Base-by-base conservation (phyloP, 1,139 yeast species). In the Hansenula lynferdii region DNA sequence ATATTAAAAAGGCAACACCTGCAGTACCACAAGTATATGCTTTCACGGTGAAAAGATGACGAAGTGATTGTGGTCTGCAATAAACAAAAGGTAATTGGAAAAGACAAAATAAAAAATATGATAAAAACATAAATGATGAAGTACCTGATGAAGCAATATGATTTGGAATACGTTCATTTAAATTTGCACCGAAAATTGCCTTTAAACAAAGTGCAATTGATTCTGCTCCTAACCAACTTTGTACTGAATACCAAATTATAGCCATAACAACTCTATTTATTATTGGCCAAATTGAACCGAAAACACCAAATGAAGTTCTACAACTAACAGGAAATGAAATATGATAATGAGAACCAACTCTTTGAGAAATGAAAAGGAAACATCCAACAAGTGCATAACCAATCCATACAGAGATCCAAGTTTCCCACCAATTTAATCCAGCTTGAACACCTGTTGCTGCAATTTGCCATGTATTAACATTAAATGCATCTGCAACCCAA, bases 401-500 rank as follows among this genome's bases (percentile, higher is more conserved):
- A 20, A 80, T 49, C 94, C 95, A 85, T 19, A 86, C 90, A 0
- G 92, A 75, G 24, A 85, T 58, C 95, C 95, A 86, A 14, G 85
- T 80, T 58, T 80, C 89, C 94, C 95, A 86, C 95, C 95, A 85
- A 15, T 80, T 76, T 62, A 86, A 65, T 8, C 92, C 92, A 30
- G 75, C 72, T 39, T 67, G 68, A 43, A 82, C 81, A 48, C 95
- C 94, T 1, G 94, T 82, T 5, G 92, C 80, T 7, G 95, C 95
- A 53, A 87, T 85, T 64, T 85, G 90, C 90, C 94, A 86, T 10
- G 96, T 85, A 56, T 84, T 85, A 52, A 87, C 80, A 59, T 86
- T 86, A 64, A 87, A 84, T 19, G 94, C 78, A 57, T 85, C 96
- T 2, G 95, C 89, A 41, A 85, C 62, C 96, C 96, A 86, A 53